These are phyloP conservation scores for Hymenoscyphus occultus DNA, from an alignment of 2,329 filamentous ascomycete species.

Conservation along the genomic window DNA sequence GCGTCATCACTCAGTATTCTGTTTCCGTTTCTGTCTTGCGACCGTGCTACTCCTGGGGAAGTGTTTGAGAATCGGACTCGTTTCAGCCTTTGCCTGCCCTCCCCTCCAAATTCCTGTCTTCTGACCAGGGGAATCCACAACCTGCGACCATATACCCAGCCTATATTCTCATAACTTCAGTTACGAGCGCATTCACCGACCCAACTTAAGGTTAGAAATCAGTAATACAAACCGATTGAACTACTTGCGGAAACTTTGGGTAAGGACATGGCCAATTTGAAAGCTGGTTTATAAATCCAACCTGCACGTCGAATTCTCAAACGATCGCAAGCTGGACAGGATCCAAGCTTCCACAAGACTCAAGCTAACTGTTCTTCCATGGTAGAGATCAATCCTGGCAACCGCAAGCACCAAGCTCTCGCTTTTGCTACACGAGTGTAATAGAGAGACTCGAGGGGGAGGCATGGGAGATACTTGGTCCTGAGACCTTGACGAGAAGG, in stretches of 20 bases:
- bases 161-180: slow-evolving; percentile 18
- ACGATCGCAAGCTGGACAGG: not conserved
- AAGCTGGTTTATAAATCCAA: not conserved
- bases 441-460: slow-evolving; percentile 18
- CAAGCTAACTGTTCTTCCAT: slow-evolving; percentile 26
- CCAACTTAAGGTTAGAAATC: not conserved
- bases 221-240: not conserved
- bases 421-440: not conserved
- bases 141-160: slow-evolving; percentile 21
- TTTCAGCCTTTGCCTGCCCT: slow-evolving; percentile 24
- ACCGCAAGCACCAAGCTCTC: not conserved
- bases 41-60: slow-evolving; percentile 7
- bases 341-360: slow-evolving; percentile 25
- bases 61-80: slow-evolving; percentile 10
- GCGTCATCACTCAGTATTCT: slow-evolving; percentile 10
- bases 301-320: slow-evolving; percentile 5
- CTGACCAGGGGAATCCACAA: slow-evolving; percentile 16
- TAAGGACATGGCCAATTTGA: slow-evolving; percentile 11
- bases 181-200: not conserved
- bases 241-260: slow-evolving; percentile 18
- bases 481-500: slow-evolving; percentile 32
- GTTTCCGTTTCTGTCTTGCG: slow-evolving; percentile 7
- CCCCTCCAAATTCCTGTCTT: not conserved
- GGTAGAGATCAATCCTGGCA: not conserved
- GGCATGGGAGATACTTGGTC: slow-evolving; percentile 31